phyloP scores from a whole-genome alignment of 2,329 filamentous ascomycete species.

The Huntiella savannae region DNA sequence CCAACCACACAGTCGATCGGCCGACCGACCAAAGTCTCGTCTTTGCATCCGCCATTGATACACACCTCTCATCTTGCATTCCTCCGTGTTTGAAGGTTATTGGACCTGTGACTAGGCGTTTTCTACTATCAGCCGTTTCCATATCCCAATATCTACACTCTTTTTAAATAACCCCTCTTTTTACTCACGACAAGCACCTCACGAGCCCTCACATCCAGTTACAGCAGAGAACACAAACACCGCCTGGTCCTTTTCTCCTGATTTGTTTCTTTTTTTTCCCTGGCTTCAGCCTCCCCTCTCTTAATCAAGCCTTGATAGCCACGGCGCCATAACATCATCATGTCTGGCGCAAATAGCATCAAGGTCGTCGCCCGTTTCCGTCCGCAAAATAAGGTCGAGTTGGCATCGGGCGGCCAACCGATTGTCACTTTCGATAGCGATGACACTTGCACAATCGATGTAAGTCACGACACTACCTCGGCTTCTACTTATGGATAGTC shows the following conservation, averaged over 20 bases:
- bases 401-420: conserved; percentile 73
- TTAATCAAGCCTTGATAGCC: conserved; percentile 3
- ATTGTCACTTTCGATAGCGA: conserved; percentile 78
- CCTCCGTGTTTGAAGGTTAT: conserved; percentile 1
- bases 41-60: background rate
- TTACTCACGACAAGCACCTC: background rate
- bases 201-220: background rate
- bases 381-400: conserved; percentile 88
- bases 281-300: background rate
- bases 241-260: background rate
- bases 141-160: background rate
- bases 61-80: background rate
- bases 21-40: conserved; percentile 4
- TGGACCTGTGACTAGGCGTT: conserved; percentile 2
- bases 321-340: conserved; percentile 19
- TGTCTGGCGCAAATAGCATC: conserved; percentile 43
- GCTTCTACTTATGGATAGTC: background rate
- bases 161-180: background rate
- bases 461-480: conserved; percentile 29
- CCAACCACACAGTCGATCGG: conserved; percentile 2
- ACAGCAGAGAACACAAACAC: no score
- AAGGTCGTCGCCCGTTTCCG: conserved; percentile 95
- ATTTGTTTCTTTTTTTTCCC: background rate
- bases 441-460: conserved; percentile 73
- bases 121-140: background rate